Percentiles rank a stretch among this genome's conserved stretches.
Conservation (phyloP, 2,329 filamentous ascomycete species). For the Aspergillus sp. region DNA sequence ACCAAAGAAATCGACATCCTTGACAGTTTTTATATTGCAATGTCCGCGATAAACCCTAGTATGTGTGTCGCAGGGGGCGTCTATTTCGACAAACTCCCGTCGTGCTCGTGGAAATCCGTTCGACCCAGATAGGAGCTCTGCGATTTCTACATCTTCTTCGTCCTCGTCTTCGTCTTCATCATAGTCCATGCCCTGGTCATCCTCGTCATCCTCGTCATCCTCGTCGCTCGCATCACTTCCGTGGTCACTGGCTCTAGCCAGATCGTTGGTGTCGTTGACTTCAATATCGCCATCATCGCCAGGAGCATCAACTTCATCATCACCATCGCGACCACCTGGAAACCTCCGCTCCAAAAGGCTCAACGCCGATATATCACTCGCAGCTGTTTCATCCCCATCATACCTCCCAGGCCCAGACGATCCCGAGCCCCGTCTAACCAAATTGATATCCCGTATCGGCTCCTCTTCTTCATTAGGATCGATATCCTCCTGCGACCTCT, state of each 20-base stretch:
- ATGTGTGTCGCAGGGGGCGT: slow-evolving; percentile 51
- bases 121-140: slow-evolving; percentile 39
- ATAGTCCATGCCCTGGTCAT: slow-evolving; percentile 24
- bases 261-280: not conserved
- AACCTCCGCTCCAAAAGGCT: slow-evolving; percentile 6
- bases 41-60: slow-evolving; percentile 56
- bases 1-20: slow-evolving; percentile 64
- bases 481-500: slow-evolving; percentile 44
- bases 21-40: slow-evolving; percentile 61
- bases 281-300: not conserved
- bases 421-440: slow-evolving; percentile 11
- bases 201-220: slow-evolving; percentile 25
- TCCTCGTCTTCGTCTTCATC: slow-evolving; percentile 28
- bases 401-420: slow-evolving; percentile 6
- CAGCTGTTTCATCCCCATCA: slow-evolving; percentile 7
- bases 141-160: slow-evolving; percentile 26
- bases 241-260: too few species aligned
- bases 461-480: slow-evolving; percentile 42
- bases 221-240: slow-evolving; percentile 10
- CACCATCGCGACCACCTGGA: slow-evolving; percentile 14
- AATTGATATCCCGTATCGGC: slow-evolving; percentile 29
- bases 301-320: slow-evolving; percentile 12
- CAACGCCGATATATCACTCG: too few species aligned
- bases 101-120: slow-evolving; percentile 44
- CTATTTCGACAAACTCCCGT: slow-evolving; percentile 47